Evolutionary conservation across 306 rosid genomes (phyloP), one percentile per base, ranked within the genome.

Genomic region (Oxytropis ochrocephala): DNA sequence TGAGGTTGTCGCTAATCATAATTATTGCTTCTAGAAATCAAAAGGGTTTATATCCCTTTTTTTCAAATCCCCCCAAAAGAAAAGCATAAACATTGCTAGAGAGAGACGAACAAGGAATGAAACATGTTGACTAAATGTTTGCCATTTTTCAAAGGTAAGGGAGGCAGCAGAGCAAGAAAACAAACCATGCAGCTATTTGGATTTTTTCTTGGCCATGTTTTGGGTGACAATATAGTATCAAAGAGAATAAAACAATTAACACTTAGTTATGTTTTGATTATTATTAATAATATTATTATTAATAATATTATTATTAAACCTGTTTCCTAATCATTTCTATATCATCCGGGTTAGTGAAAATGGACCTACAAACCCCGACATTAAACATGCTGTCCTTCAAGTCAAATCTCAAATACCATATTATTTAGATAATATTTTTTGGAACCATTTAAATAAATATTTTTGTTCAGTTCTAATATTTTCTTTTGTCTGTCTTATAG

Each of bases 121-220:
- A 83, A 85, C 90, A 85, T 64, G 93, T 85, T 87, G 92, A 85
- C 91, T 81, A 73, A 54, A 81, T 89, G 87, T 51, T 75, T 78
- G 62, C 82, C 77, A 59, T 63, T 77, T 75, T 74, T 68, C 79
- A 66, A 63, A 41, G 80, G 65, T 29, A 56, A 7, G 16, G 64
- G 19, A 58, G 79, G 79, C 76, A 64, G 84, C 85, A 75, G 21
- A 80, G 91, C 91, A 85, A 78, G 82, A 82, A 86, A 82, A 87
- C 96, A 88, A 80, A 72, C 73, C 73, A 82, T n/a, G 85, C 85
- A 82, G 12, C 73, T 68, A 51, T 71, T 73, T 64, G 58, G 84
- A 77, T 85, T 73, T 79, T 80, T 85, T 80, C 82, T 79, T 84
- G 90, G 78, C 67, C 83, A 82, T 92, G 97, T 85, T 87, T 78